Conservation (phyloP, 75 land plant genomes). For the Adiantum capillusveneris region DNA sequence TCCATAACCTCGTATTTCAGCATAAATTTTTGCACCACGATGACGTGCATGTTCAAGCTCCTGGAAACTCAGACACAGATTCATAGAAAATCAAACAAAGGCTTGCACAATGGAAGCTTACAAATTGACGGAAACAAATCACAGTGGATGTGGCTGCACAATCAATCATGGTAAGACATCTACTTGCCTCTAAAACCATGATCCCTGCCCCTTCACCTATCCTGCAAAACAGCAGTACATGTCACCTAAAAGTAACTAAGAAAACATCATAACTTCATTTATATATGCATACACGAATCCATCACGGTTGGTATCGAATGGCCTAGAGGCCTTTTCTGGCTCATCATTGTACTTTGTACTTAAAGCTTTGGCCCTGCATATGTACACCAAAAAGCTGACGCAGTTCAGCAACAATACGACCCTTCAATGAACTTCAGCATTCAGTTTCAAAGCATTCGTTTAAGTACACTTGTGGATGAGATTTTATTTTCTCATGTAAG, state of each 20-base stretch:
- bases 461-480: too few relatives aligned
- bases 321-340: constrained; percentile 75
- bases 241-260: background rate
- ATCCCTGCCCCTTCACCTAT: constrained; percentile 98
- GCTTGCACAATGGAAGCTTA: too few relatives aligned
- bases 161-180: background rate
- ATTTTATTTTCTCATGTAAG: too few relatives aligned
- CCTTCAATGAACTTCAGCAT: too few relatives aligned
- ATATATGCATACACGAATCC: constrained; percentile 79
- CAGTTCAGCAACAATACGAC: too few relatives aligned
- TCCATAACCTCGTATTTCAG: constrained; percentile 95
- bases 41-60: constrained; percentile 82
- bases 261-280: background rate
- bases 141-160: too few relatives aligned
- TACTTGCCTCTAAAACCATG: constrained; percentile 83
- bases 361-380: constrained; percentile 77
- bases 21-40: constrained; percentile 90
- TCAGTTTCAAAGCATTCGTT: too few relatives aligned
- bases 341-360: constrained; percentile 67
- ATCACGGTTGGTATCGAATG: constrained; percentile 89
- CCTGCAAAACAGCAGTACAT: constrained; percentile 24
- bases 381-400: too few relatives aligned
- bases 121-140: too few relatives aligned
- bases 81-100: too few relatives aligned
- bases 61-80: too few relatives aligned